These are phyloP conservation scores for Agapanthus africanus DNA, from an alignment of 106 monocot species.

Conservation along the genomic window DNA sequence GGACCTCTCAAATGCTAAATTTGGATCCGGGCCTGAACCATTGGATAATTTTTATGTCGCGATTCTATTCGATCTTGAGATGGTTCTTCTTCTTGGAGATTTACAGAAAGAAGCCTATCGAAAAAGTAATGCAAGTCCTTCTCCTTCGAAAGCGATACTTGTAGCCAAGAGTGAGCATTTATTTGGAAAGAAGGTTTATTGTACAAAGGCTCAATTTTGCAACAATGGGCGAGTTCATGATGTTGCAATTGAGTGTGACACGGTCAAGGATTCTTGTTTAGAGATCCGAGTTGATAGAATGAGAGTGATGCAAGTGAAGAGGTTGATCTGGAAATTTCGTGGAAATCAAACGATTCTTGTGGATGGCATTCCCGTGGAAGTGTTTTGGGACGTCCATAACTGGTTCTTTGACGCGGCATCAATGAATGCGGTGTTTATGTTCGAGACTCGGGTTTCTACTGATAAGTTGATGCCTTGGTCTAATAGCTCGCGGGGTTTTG, in stretches of 20 bases:
- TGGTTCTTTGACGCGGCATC: constrained; percentile 58
- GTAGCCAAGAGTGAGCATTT: constrained; percentile 67
- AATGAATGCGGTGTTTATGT: constrained; percentile 68
- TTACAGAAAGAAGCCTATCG: constrained; percentile 47
- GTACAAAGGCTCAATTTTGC: constrained; percentile 51
- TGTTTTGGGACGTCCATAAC: constrained; percentile 81
- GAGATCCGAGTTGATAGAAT: constrained; percentile 71
- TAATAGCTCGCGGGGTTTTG: constrained; percentile 26
- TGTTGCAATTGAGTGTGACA: constrained; percentile 60
- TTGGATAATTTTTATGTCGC: constrained; percentile 60
- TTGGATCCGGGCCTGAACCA: constrained; percentile 61
- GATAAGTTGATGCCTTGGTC: constrained; percentile 32
- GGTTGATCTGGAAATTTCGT: constrained; percentile 71
- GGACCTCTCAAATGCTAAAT: constrained; percentile 71
- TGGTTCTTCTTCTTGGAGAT: constrained; percentile 74
- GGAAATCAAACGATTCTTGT: constrained; percentile 80
- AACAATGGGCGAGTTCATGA: constrained; percentile 62
- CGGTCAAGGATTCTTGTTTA: constrained; percentile 47
- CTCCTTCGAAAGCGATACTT: constrained; percentile 28
- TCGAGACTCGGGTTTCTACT: constrained; percentile 41
- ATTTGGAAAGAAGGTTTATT: constrained; percentile 69
- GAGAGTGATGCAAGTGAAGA: constrained; percentile 74
- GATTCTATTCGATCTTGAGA: constrained; percentile 35
- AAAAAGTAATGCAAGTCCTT: constrained; percentile 23
- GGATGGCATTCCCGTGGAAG: constrained; percentile 71